Evolutionary conservation across 495 filamentous ascomycete species (phyloP).

Genomic region (Trichodelitschia bisporula): DNA sequence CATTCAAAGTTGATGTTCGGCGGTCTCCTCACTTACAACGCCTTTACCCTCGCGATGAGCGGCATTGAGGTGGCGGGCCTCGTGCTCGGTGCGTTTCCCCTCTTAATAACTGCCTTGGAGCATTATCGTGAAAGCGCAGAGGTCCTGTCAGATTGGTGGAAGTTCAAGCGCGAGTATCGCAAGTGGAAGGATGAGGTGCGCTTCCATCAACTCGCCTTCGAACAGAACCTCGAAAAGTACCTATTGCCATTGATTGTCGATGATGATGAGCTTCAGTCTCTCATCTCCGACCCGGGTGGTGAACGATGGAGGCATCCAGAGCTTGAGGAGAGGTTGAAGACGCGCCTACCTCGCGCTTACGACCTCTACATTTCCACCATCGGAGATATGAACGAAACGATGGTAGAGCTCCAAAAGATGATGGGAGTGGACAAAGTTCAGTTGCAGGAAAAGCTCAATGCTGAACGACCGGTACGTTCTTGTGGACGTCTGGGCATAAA

Average conservation of each 20-base stretch:
- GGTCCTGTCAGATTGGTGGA: conserved; percentile 4
- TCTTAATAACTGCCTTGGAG: conserved; percentile 6
- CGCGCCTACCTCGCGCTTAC: conserved; percentile 6
- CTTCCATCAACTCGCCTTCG: conserved; percentile 10
- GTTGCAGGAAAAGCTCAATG: conserved; percentile 7
- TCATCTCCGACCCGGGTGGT: conserved; percentile 5
- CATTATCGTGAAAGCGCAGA: conserved; percentile 5
- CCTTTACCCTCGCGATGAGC: conserved; percentile 3
- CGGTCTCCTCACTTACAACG: not conserved
- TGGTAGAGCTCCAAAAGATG: conserved; percentile 8
- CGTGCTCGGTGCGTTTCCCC: conserved; percentile 6
- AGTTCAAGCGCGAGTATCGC: conserved; percentile 5
- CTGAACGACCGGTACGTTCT: not conserved
- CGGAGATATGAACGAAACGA: conserved; percentile 4
- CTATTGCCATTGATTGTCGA: conserved; percentile 11
- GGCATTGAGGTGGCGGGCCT: conserved; percentile 7
- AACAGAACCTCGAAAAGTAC: conserved; percentile 10
- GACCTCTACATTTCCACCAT: conserved; percentile 4
- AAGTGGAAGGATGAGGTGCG: conserved; percentile 10
- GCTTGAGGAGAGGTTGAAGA: conserved; percentile 4
- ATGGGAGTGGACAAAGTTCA: conserved; percentile 14
- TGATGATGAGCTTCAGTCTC: conserved; percentile 7
- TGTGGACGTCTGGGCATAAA: not conserved
- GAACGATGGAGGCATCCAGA: conserved; percentile 4
- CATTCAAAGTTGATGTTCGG: too few species aligned